Conservation (phyloP, 2,329 filamentous ascomycete genomes). For the Taxawa tesnikishii region DNA sequence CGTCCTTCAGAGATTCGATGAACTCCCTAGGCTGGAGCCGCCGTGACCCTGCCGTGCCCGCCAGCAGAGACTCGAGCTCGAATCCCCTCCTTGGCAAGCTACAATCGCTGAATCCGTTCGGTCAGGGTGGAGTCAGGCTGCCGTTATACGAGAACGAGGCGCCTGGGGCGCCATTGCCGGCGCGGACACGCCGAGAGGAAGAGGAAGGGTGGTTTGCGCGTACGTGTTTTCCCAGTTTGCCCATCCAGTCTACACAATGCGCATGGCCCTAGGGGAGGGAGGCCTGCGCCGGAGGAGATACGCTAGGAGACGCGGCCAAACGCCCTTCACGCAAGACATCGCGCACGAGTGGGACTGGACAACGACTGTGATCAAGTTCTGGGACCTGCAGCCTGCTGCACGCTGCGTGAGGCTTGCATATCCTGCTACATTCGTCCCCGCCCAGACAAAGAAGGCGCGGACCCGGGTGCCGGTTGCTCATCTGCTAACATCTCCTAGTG, state of each 20-base stretch:
- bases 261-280: too few species aligned
- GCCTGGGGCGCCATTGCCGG: conserved; percentile 74
- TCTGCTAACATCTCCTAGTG: conserved; percentile 44
- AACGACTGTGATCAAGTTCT: background rate
- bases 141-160: conserved; percentile 67
- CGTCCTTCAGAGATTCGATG: conserved; percentile 86
- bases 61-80: conserved; percentile 61
- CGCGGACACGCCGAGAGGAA: conserved; percentile 74
- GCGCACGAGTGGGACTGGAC: background rate
- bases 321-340: background rate
- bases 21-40: conserved; percentile 92
- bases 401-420: conserved; percentile 3
- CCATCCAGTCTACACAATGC: background rate
- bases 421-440: background rate
- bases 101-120: conserved; percentile 79
- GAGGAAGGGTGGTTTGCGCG: conserved; percentile 91
- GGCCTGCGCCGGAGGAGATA: conserved; percentile 8
- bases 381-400: background rate
- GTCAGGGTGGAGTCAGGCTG: conserved; percentile 69
- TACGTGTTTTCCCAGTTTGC: conserved; percentile 45
- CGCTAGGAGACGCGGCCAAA: background rate
- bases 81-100: conserved; percentile 68
- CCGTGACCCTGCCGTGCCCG: conserved; percentile 63
- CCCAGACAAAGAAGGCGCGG: background rate
- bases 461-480: background rate